Base-by-base conservation (phyloP, 345 rosid genomes). In the Brassica incana region DNA sequence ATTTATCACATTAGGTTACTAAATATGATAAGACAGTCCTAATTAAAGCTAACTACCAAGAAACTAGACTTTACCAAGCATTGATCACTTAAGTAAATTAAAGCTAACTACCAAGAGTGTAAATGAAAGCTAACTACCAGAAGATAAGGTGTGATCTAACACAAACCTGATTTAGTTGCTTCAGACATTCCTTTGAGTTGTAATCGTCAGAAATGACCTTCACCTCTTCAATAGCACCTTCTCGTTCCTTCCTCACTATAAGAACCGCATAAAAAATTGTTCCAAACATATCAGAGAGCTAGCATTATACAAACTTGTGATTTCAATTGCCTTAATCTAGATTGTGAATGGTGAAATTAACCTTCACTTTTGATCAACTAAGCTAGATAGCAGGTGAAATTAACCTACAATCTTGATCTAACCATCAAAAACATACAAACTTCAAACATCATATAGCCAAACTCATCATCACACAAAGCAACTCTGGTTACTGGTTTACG, bases 191-290 rank as follows among this genome's bases (percentile, higher is more conserved):
- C 84, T 83, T 95, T 35, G 93, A 92, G 23, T 89, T 72, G 81
- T 83, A 88, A 79, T 95, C 98, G 75, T 95, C 99, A 9, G 88
- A 84, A 81, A 89, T 86, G 81, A 91, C 89, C 79, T 70, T 87
- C 71, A 92, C 99, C 89, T 95, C 99, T 83, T 95, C 92, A 78
- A 95, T 92, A 5, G 99, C 99, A 83, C 98, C 92, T 89, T 69
- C 90, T 88, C 23, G 23, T 20, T 70, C 99, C 98, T 65, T 88
- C 89, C 77, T 87, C 92, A 84, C 99, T 95, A 82, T 80, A 61
- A 67, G 74, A 59, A 78, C 62, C 74, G 67, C 30, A 33, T 78
- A 16, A 20, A 29, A 56, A 8, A 8, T 8, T 5, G 7, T 6
- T 15, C 58, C 50, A 73, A 61, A 23, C 27, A 36, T 38, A 20